Evolutionary conservation across 177 flowering plant genomes (phyloP), one percentile per base, ranked within the genome.

Genomic region (Vitis hybrid): DNA sequence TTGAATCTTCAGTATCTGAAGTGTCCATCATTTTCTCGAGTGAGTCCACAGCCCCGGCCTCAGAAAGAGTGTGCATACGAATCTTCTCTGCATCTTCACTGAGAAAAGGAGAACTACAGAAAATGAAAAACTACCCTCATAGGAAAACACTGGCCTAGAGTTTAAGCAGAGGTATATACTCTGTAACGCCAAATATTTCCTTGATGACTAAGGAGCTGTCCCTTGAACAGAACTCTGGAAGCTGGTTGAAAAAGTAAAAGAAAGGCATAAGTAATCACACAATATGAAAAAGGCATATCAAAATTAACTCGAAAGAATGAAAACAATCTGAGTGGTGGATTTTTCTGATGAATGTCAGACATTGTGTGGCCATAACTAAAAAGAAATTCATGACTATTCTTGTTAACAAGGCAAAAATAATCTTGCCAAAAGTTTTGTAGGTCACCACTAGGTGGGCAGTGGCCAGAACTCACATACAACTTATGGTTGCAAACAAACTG

Each of bases 1-100:
- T 68, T 2, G 78, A 66, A 61, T 75, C 86, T 79, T 87, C 87
- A 10, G 85, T 67, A 73, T 85, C 87, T 11, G 89, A 85, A 58
- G 65, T 78, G 19, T 81, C 89, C 50, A 87, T 77, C 98, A 90
- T 87, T 81, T 85, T 89, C 75, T 89, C 83, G 18, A 95, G 90
- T 3, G 92, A 85, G 72, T 84, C 99, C 78, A 95, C 47, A 76
- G 92, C 95, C 53, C 98, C 97, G 12, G 83, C 86, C 71, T 90
- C 90, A 8, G 98, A 81, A 8, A 88, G 75, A 24, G 97, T 85
- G 74, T 86, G 87, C 57, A 84, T 33, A 67, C 97, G 80, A 12
- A 95, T 90, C 66, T 83, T 84, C 33, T 90, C 92, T 22, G 92
- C 98, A 79, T 95, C 97, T 24, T 95, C 99, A 75, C 99, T 95